Conservation (phyloP, 2,329 filamentous ascomycete species). For the Penicillium sp. region DNA sequence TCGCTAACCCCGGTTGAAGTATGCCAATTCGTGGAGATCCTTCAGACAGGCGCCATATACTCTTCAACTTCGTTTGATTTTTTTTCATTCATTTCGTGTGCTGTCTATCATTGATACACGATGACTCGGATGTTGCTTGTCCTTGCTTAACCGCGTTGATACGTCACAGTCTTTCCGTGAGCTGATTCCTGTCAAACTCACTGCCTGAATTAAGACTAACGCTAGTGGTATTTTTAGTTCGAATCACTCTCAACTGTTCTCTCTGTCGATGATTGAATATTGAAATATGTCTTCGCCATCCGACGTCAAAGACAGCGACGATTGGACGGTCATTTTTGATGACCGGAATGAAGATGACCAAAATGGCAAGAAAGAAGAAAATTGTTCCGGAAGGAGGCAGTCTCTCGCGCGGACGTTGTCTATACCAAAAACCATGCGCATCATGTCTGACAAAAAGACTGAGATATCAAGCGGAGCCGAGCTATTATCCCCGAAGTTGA, state of each 20-base stretch:
- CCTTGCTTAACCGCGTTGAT: background rate
- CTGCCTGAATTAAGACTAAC: background rate
- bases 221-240: background rate
- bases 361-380: slow-evolving; percentile 4
- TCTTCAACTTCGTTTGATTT: background rate
- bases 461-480: slow-evolving; percentile 16
- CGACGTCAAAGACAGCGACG: slow-evolving; percentile 3
- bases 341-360: slow-evolving; percentile 5
- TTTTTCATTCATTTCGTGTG: background rate
- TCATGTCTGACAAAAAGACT: slow-evolving; percentile 19
- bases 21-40: slow-evolving; percentile 6
- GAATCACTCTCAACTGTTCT: background rate
- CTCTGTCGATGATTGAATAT: background rate
- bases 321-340: slow-evolving; percentile 17
- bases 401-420: slow-evolving; percentile 10
- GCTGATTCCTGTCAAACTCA: too few species aligned
- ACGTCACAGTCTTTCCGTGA: background rate
- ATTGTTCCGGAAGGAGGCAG: slow-evolving; percentile 4
- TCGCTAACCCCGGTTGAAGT: slow-evolving; percentile 8
- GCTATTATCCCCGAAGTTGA: slow-evolving; percentile 16
- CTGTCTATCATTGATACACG: background rate
- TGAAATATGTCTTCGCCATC: slow-evolving; percentile 6
- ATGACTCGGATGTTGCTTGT: background rate
- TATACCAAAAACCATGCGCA: slow-evolving; percentile 22
- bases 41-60: background rate